phyloP scores from a whole-genome alignment of 2,329 filamentous ascomycete genomes.

The Parascedosporium putredinis region DNA sequence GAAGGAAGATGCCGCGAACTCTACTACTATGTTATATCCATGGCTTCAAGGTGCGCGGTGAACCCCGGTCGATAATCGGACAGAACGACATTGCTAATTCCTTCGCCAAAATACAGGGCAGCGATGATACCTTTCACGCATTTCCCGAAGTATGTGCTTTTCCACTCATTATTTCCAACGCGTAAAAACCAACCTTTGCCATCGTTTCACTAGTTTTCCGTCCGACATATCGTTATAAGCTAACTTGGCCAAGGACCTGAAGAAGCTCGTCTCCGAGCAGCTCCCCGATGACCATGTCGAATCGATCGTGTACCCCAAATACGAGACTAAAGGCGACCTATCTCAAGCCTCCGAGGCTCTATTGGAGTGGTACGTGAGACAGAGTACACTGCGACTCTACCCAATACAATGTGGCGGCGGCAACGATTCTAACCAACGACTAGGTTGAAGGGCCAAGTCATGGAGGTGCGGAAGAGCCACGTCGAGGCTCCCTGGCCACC shows the following conservation, averaged over 20 bases:
- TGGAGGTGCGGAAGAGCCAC: constrained; percentile 62
- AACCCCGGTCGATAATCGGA: too few relatives aligned
- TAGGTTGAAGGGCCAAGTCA: constrained; percentile 72
- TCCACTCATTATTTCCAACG: too few relatives aligned
- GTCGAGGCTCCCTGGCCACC: constrained; percentile 66
- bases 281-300: constrained; percentile 51
- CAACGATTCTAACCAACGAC: background rate
- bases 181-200: too few relatives aligned
- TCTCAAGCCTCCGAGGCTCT: constrained; percentile 34
- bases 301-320: constrained; percentile 58
- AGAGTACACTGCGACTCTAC: too few relatives aligned
- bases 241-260: constrained; percentile 46
- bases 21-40: constrained; percentile 65
- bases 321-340: constrained; percentile 62
- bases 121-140: constrained; percentile 56
- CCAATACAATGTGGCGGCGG: too few relatives aligned
- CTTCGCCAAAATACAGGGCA: too few relatives aligned
- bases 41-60: constrained; percentile 60
- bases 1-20: constrained; percentile 41
- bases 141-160: constrained; percentile 44
- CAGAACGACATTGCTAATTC: too few relatives aligned
- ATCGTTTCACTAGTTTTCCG: too few relatives aligned
- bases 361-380: constrained; percentile 34
- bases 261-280: constrained; percentile 44
- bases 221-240: too few relatives aligned